phyloP scores from a whole-genome alignment of 2,329 filamentous ascomycete genomes.

The Xylariaceae sp. region DNA sequence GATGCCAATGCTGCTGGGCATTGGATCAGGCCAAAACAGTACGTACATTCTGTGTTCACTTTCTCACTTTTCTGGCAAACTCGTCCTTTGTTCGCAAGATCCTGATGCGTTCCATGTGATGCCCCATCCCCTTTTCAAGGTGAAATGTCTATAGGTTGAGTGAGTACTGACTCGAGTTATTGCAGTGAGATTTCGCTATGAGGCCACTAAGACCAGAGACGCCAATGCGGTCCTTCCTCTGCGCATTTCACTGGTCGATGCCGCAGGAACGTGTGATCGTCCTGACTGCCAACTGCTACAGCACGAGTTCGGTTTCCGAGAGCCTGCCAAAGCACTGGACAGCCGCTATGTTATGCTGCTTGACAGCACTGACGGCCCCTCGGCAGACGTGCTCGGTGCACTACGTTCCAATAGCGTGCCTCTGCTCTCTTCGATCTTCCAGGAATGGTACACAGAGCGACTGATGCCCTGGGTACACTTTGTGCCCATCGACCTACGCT shows the following conservation, averaged over 20 bases:
- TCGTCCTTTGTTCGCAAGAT: too few relatives aligned
- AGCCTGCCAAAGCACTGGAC: slow-evolving; percentile 52
- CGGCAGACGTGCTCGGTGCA: slow-evolving; percentile 50
- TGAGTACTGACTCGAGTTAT: too few relatives aligned
- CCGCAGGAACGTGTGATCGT: slow-evolving; percentile 47
- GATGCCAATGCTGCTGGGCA: slow-evolving; percentile 50
- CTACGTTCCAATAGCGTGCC: slow-evolving; percentile 61
- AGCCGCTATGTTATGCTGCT: slow-evolving; percentile 66
- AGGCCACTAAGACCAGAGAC: slow-evolving; percentile 42
- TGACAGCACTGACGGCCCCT: slow-evolving; percentile 63
- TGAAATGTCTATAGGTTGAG: too few relatives aligned
- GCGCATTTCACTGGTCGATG: slow-evolving; percentile 52
- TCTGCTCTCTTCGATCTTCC: slow-evolving; percentile 64
- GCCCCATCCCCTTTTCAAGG: too few relatives aligned
- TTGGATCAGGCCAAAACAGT: slow-evolving; percentile 24
- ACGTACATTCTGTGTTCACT: too few relatives aligned
- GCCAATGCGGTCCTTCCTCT: slow-evolving; percentile 47
- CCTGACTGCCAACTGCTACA: slow-evolving; percentile 40
- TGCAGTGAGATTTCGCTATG: slow-evolving; percentile 51
- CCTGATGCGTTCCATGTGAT: too few relatives aligned
- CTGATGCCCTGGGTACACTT: slow-evolving; percentile 74
- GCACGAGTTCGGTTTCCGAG: slow-evolving; percentile 41
- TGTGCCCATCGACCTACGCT: slow-evolving; percentile 66
- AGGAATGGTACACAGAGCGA: slow-evolving; percentile 72
- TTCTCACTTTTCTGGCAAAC: too few relatives aligned